Conservation (phyloP, 2,329 filamentous ascomycete species). For the Cladobotryum mycophilum region DNA sequence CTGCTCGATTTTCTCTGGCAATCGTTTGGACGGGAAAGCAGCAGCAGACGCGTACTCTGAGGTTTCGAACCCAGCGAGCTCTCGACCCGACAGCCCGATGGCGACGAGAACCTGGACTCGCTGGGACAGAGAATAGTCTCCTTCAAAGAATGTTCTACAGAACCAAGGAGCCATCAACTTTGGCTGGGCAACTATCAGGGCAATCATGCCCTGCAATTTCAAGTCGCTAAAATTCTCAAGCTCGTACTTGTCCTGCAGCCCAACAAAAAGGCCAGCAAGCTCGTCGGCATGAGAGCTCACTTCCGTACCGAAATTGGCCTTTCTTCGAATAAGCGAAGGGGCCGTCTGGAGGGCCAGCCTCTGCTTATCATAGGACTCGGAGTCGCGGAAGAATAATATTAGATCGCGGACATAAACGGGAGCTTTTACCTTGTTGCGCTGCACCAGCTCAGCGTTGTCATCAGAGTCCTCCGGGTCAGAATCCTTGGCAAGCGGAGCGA, state of each 20-base stretch:
- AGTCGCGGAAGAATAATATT: conserved; percentile 69
- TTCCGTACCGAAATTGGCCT: conserved; percentile 82
- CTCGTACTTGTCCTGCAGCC: conserved; percentile 80
- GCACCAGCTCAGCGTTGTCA: conserved; percentile 82
- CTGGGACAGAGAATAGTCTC: conserved; percentile 84
- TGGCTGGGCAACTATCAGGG: conserved; percentile 70
- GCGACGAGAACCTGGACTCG: conserved; percentile 75
- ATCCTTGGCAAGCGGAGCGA: conserved; percentile 76
- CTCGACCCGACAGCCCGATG: conserved; percentile 73
- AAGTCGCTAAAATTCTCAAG: conserved; percentile 71
- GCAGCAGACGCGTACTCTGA: conserved; percentile 44
- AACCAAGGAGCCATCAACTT: conserved; percentile 77
- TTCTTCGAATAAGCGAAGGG: conserved; percentile 75
- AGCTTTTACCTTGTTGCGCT: conserved; percentile 72
- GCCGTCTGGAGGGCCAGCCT: conserved; percentile 72
- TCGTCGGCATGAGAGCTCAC: conserved; percentile 79
- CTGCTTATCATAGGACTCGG: conserved; percentile 79
- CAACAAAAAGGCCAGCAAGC: conserved; percentile 67
- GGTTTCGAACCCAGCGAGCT: conserved; percentile 70
- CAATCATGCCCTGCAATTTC: conserved; percentile 73
- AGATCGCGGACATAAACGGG: conserved; percentile 90
- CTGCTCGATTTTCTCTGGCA: conserved; percentile 67
- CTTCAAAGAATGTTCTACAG: conserved; percentile 77
- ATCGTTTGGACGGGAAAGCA: conserved; percentile 72
- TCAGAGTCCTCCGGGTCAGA: conserved; percentile 88